A percentile compares a stretch with the other conserved stretches of the same genome.
Evolutionary conservation across 306 rosid species (phyloP).

Genomic region (Lotus japonicus): DNA sequence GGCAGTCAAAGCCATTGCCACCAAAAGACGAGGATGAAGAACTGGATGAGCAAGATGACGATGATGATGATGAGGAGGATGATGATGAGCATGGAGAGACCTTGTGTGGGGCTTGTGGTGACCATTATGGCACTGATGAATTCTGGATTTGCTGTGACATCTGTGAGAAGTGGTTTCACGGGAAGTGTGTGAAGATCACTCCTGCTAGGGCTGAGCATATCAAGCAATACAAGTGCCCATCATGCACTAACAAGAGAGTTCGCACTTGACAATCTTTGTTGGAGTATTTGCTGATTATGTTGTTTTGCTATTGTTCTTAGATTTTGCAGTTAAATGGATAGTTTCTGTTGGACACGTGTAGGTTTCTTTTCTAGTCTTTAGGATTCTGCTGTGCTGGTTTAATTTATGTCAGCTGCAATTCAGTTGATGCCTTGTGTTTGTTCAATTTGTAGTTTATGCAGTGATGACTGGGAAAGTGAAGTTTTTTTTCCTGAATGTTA

Average conservation of each 20-base stretch:
- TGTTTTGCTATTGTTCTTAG: slow-evolving; percentile 19
- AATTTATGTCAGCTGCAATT: slow-evolving; percentile 31
- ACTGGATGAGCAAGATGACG: slow-evolving; percentile 60
- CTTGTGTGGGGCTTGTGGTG: slow-evolving; percentile 87
- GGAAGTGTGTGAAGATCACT: slow-evolving; percentile 90
- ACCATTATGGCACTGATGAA: slow-evolving; percentile 73
- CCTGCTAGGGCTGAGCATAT: slow-evolving; percentile 92
- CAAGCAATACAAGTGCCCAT: slow-evolving; percentile 95
- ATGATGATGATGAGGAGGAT: slow-evolving; percentile 44
- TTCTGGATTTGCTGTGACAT: slow-evolving; percentile 96
- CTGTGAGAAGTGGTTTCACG: slow-evolving; percentile 93
- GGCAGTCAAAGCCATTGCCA: slow-evolving; percentile 33
- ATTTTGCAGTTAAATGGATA: slow-evolving; percentile 28
- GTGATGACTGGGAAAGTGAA: slow-evolving; percentile 27
- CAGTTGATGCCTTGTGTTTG: slow-evolving; percentile 23
- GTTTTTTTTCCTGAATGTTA: slow-evolving; percentile 22
- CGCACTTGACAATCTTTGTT: slow-evolving; percentile 37
- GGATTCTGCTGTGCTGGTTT: slow-evolving; percentile 29
- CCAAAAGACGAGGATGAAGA: slow-evolving; percentile 64
- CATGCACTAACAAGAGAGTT: slow-evolving; percentile 86
- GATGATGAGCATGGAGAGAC: slow-evolving; percentile 82
- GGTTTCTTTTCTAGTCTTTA: slow-evolving; percentile 33
- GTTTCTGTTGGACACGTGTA: slow-evolving; percentile 21
- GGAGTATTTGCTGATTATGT: slow-evolving; percentile 25
- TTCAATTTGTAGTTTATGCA: slow-evolving; percentile 24